phyloP scores from a whole-genome alignment of 176 grass and related monocot species.

The Ensete glaucum region DNA sequence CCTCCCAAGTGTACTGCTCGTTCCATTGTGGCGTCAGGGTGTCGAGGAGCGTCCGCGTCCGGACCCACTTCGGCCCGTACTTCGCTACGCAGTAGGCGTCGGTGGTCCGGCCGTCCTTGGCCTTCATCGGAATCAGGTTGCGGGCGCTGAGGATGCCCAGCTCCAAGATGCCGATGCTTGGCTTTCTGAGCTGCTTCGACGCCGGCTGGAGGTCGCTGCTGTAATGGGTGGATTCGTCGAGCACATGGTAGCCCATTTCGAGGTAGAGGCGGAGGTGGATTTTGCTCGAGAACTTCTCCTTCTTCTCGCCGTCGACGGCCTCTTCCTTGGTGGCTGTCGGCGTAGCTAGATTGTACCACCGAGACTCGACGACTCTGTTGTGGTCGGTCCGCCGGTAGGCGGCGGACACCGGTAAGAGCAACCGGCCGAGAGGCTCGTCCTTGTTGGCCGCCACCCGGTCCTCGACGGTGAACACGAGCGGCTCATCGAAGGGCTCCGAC shows the following conservation, averaged over 20 bases:
- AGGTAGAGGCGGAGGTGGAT: slow-evolving; percentile 66
- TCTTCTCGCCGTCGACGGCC: slow-evolving; percentile 28
- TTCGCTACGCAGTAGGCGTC: slow-evolving; percentile 90
- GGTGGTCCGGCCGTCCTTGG: slow-evolving; percentile 57
- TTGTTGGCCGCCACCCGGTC: slow-evolving; percentile 56
- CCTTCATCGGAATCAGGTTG: slow-evolving; percentile 78
- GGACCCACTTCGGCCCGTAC: slow-evolving; percentile 85
- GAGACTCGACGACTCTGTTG: slow-evolving; percentile 51
- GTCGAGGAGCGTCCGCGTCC: slow-evolving; percentile 71
- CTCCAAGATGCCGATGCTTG: slow-evolving; percentile 77
- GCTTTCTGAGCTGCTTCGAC: slow-evolving; percentile 50
- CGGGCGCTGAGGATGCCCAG: slow-evolving; percentile 65
- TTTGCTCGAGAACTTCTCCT: slow-evolving; percentile 85
- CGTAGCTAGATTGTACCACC: slow-evolving; percentile 58
- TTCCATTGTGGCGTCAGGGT: slow-evolving; percentile 80
- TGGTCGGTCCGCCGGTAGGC: slow-evolving; percentile 55
- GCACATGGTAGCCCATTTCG: slow-evolving; percentile 80
- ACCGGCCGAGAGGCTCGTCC: slow-evolving; percentile 66
- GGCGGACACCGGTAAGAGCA: slow-evolving; percentile 32
- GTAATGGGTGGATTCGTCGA: slow-evolving; percentile 92
- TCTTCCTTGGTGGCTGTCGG: slow-evolving; percentile 35
- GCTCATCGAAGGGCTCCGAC: slow-evolving; percentile 79
- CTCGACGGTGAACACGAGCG: slow-evolving; percentile 63
- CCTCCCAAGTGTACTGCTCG: slow-evolving; percentile 97
- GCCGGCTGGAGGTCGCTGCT: slow-evolving; percentile 88